Evolutionary conservation across 805 yeast species (phyloP).

Genomic region (Wickerhamiella hasegawae): DNA sequence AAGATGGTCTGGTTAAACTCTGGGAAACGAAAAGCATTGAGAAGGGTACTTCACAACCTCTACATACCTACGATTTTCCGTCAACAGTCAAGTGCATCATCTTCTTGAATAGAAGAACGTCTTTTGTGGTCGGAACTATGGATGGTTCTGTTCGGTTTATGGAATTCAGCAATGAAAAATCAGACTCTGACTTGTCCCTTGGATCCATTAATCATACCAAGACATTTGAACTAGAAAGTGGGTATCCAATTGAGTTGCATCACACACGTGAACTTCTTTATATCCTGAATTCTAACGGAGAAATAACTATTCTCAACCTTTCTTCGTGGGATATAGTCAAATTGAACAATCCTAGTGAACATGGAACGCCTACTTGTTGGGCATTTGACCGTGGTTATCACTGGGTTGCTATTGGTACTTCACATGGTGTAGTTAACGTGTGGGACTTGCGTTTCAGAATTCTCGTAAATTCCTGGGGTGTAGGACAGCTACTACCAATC

Average conservation of each 20-base stretch:
- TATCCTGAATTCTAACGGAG: constrained; percentile 9
- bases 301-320: constrained; percentile 34
- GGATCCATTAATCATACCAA: constrained; percentile 3
- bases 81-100: constrained; percentile 33
- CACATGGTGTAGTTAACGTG: constrained; percentile 52
- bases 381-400: constrained; percentile 34
- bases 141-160: constrained; percentile 30
- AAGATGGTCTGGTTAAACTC: constrained; percentile 50
- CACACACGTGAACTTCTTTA: constrained; percentile 19
- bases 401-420: constrained; percentile 66
- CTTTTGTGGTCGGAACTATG: constrained; percentile 38
- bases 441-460: constrained; percentile 70
- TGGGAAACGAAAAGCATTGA: constrained; percentile 66
- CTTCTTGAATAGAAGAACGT: constrained; percentile 38
- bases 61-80: constrained; percentile 20
- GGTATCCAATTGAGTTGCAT: constrained; percentile 30
- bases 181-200: constrained; percentile 5
- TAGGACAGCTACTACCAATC: constrained; percentile 37
- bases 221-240: constrained; percentile 12
- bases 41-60: constrained; percentile 30
- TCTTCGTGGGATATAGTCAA: constrained; percentile 32
- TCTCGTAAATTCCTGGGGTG: constrained; percentile 44
- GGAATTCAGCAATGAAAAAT: constrained; percentile 11
- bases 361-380: constrained; percentile 53
- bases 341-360: constrained; percentile 39